These are phyloP conservation scores for Solanum aculeatissimum DNA, from an alignment of 305 asterid species.

Conservation along the genomic window DNA sequence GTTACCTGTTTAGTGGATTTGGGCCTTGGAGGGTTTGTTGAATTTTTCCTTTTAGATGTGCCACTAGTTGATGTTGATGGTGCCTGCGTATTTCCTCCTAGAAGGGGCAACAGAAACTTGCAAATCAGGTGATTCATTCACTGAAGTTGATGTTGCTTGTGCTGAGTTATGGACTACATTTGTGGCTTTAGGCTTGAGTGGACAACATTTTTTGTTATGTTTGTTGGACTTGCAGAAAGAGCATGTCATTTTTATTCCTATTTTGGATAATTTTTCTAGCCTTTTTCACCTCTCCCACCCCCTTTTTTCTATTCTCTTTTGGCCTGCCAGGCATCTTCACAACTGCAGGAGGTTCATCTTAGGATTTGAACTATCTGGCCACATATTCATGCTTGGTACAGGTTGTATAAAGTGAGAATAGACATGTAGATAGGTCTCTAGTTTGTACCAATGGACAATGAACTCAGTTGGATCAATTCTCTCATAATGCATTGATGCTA, in stretches of 20 bases:
- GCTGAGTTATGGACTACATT: too few species aligned
- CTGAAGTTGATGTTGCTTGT: background rate
- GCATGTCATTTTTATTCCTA: background rate
- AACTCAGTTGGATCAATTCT: background rate
- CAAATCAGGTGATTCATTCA: background rate
- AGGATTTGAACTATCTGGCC: background rate
- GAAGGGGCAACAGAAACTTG: background rate
- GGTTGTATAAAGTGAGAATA: background rate
- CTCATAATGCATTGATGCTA: background rate
- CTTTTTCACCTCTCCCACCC: background rate
- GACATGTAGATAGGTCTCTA: background rate
- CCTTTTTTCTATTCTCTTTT: background rate
- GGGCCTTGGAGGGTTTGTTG: background rate
- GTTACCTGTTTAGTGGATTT: background rate
- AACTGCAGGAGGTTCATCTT: background rate
- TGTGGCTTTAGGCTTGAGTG: background rate
- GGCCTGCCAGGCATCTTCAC: background rate
- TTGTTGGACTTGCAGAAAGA: background rate
- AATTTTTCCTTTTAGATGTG: too few species aligned
- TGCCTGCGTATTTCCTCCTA: background rate
- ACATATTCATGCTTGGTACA: background rate
- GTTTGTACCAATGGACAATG: background rate
- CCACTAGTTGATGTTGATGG: background rate
- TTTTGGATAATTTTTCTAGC: background rate
- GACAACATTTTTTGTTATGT: background rate